These are phyloP conservation scores for Eragrostis nindensis DNA, from an alignment of 176 grass and related monocot genomes.

Conservation along the genomic window DNA sequence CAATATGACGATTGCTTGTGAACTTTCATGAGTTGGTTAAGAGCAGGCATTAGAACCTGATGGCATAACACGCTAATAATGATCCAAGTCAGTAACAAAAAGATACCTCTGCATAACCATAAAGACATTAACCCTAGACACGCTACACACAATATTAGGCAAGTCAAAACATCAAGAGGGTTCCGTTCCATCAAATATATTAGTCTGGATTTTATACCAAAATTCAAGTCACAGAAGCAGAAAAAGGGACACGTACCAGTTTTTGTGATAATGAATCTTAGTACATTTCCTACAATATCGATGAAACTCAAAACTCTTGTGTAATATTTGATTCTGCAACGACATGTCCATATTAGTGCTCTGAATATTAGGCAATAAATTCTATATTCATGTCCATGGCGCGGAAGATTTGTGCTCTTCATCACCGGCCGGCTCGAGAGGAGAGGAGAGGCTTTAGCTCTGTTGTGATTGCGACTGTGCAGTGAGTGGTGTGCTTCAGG, in stretches of 20 bases:
- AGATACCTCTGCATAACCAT: not conserved
- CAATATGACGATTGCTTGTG: constrained; percentile 32
- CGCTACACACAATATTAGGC: not conserved
- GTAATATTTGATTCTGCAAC: not conserved
- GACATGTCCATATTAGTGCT: constrained; percentile 5
- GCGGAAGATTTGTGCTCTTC: too few relatives aligned
- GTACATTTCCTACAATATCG: constrained; percentile 14
- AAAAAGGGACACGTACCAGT: not conserved
- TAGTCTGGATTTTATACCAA: not conserved
- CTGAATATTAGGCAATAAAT: constrained; percentile 8
- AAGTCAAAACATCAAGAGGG: constrained; percentile 4
- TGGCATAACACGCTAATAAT: not conserved
- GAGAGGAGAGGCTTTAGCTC: too few relatives aligned
- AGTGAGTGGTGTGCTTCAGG: too few relatives aligned
- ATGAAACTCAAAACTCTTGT: not conserved
- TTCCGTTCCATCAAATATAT: not conserved
- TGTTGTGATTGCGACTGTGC: too few relatives aligned
- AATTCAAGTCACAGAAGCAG: constrained; percentile 4
- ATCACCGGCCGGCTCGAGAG: too few relatives aligned
- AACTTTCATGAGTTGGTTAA: not conserved
- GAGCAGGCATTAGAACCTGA: constrained; percentile 23
- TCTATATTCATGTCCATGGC: too few relatives aligned
- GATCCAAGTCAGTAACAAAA: not conserved
- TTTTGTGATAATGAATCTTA: not conserved
- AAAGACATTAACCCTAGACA: not conserved